A percentile compares a stretch with the other conserved stretches of the same genome.
phyloP scores from a whole-genome alignment of 2,329 filamentous ascomycete species.

The Ophiostoma montium region DNA sequence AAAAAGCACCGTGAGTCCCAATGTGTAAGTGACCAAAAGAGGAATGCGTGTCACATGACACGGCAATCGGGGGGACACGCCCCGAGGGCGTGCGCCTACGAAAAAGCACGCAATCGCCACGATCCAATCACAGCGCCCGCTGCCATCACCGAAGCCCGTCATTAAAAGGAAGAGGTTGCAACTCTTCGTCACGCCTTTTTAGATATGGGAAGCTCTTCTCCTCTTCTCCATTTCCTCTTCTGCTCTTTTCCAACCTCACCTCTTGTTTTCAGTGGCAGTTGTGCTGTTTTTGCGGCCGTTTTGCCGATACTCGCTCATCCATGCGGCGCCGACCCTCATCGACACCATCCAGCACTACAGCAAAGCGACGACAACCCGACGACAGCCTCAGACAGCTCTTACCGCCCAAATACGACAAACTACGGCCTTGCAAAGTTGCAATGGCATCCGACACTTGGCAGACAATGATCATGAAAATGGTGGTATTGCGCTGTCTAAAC shows the following conservation, averaged over 20 bases:
- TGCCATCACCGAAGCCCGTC: not conserved
- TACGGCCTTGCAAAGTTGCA: not conserved
- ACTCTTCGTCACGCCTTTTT: not conserved
- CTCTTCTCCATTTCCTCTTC: not conserved
- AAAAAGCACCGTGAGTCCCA: no score
- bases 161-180: not conserved
- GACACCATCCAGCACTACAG: not conserved
- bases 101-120: conserved; percentile 11
- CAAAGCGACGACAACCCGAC: not conserved
- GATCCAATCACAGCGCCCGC: conserved; percentile 9
- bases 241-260: conserved; percentile 3
- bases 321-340: not conserved
- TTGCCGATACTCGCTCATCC: not conserved
- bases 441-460: not conserved
- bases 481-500: not conserved
- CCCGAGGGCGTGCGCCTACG: not conserved
- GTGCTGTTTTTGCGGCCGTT: not conserved
- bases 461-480: not conserved
- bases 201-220: not conserved
- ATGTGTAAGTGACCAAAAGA: not conserved
- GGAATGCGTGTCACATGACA: conserved; percentile 2
- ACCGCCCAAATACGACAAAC: not conserved
- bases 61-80: not conserved
- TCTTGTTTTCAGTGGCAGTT: conserved; percentile 6
- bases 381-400: not conserved